Evolutionary conservation across 306 rosid species (phyloP), one percentile per base, ranked within the genome.

Genomic region (Quercus engelmannii): DNA sequence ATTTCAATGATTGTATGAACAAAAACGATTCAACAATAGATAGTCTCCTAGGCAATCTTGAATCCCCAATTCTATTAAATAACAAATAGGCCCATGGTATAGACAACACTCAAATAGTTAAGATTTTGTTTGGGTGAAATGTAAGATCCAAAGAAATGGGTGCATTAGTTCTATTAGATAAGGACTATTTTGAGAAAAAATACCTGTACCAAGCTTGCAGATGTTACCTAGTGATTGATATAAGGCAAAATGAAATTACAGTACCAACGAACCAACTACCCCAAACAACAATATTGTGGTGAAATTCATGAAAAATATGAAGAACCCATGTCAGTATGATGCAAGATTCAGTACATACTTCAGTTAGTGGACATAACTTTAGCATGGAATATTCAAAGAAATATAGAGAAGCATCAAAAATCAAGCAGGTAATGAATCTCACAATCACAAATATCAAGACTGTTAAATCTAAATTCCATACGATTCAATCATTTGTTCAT

Each of bases 171-270:
- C 52, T 11, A 46, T 9, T 46, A 46, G 52, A 9, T 3, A 46
- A 9, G 12, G 15, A 46, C 15, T 3, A 23, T 23, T 6, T 6
- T 26, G 2, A 0, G 6, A 19, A n/a, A 9, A 35, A 19, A 35
- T 14, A 18, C 33, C 26, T 9, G 54, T 23, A 31, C 35, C 57
- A 17, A 55, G 21, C 74, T 26, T 35, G 55, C 28, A 71, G 54
- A 81, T 84, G 84, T 83, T 86, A 92, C 97, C 93, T 18, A 69
- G 7, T 57, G 97, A 91, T 81, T 35, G 9, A 35, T 35, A 91
- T 87, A 76, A 92, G 73, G 85, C 90, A 89, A 88, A 92, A 92
- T 52, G 97, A 92, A 79, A 92, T 87, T 21, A 85, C 84, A 26
- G 96, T 90, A 55, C 94, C 97, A 18, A 84, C 52, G 33, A 88